Evolutionary conservation across 768 basidiomycete genomes (phyloP).

Genomic region (Tricholoma flavovirens): DNA sequence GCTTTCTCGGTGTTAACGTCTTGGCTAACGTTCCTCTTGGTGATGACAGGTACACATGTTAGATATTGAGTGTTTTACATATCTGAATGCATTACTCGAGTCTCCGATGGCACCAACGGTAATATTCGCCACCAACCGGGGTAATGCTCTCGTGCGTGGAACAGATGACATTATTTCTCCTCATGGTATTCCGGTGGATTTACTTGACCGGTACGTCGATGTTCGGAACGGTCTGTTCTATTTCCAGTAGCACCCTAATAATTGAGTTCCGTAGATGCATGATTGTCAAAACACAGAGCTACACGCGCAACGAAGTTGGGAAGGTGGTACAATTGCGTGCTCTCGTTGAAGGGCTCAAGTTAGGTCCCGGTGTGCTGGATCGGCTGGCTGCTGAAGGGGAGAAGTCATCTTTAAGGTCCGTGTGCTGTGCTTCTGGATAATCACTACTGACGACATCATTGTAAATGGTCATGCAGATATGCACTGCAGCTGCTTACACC

Average conservation of each 20-base stretch:
- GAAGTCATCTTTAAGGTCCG: conserved; percentile 75
- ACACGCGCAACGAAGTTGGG: conserved; percentile 77
- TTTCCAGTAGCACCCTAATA: conserved; percentile 5
- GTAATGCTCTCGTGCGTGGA: conserved; percentile 86
- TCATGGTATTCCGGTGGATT: conserved; percentile 90
- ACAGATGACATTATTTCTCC: conserved; percentile 89
- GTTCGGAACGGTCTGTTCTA: conserved; percentile 3
- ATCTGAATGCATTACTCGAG: conserved; percentile 92
- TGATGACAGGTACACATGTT: conserved; percentile 90
- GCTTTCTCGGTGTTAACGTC: background rate
- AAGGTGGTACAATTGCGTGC: conserved; percentile 85
- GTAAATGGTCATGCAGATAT: conserved; percentile 55
- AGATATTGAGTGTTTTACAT: conserved; percentile 99
- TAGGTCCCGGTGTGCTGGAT: conserved; percentile 73
- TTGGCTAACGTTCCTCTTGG: conserved; percentile 5
- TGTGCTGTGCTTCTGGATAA: conserved; percentile 12
- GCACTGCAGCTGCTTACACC: conserved; percentile 89
- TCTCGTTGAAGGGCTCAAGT: conserved; percentile 77
- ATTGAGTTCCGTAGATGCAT: conserved; percentile 54
- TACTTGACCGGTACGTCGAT: conserved; percentile 73
- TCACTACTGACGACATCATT: background rate
- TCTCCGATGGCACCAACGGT: conserved; percentile 97
- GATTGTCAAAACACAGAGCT: conserved; percentile 89
- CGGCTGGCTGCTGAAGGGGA: conserved; percentile 79
- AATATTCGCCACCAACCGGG: conserved; percentile 93